Conservation (phyloP, 2,329 filamentous ascomycete species). For the Aureobasidium sp. region DNA sequence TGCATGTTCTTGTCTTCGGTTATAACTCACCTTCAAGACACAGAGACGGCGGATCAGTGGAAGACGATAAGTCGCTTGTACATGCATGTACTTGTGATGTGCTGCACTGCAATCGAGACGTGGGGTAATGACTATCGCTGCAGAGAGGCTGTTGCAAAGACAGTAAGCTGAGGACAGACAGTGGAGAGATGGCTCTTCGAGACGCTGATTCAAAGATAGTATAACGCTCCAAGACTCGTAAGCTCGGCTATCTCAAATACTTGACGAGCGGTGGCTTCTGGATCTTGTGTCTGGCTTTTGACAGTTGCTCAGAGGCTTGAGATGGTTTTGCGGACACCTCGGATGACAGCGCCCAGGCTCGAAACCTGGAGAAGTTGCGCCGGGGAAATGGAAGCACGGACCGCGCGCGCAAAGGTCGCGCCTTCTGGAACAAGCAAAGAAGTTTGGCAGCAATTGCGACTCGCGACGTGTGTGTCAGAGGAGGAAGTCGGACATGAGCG, state of each 20-base stretch:
- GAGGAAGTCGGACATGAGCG: constrained; percentile 66
- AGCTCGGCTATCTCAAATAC: background rate
- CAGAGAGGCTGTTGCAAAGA: background rate
- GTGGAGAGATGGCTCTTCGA: background rate
- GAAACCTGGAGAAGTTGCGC: background rate
- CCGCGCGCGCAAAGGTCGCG: background rate
- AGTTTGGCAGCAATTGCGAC: background rate
- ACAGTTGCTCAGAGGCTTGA: background rate
- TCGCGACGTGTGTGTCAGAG: constrained; percentile 19
- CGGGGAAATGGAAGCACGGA: constrained; percentile 9
- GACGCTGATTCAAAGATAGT: background rate
- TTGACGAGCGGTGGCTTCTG: background rate
- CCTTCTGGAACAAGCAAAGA: background rate
- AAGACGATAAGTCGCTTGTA: constrained; percentile 15
- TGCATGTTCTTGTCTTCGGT: background rate
- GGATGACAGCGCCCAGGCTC: constrained; percentile 6
- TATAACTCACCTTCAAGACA: constrained; percentile 16
- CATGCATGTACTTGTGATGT: background rate
- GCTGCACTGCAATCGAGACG: background rate
- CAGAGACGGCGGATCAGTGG: constrained; percentile 21
- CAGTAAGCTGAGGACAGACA: background rate
- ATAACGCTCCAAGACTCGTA: background rate
- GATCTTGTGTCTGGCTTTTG: background rate
- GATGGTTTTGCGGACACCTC: background rate
- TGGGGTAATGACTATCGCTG: background rate